These are phyloP conservation scores for Aspergillus thermomutatus DNA, from an alignment of 2,329 filamentous ascomycete genomes.

Conservation along the genomic window DNA sequence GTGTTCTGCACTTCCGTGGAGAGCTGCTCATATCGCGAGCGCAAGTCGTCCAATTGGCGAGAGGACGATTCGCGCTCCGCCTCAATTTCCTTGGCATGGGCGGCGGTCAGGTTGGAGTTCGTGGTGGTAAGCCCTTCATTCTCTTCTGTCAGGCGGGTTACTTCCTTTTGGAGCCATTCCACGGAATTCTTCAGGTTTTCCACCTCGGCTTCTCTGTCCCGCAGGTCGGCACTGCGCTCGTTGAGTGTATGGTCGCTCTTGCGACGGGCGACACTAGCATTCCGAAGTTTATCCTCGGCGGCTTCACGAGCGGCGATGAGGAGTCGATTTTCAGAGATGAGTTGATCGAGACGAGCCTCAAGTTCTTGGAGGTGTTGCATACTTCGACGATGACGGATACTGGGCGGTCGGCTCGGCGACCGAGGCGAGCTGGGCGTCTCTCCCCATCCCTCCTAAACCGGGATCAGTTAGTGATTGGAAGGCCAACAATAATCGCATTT, in stretches of 20 bases:
- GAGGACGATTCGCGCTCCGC: conserved; percentile 60
- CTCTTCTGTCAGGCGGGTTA: conserved; percentile 73
- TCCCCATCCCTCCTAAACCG: conserved; percentile 80
- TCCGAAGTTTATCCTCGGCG: conserved; percentile 63
- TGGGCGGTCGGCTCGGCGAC: conserved; percentile 90
- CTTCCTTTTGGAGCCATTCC: conserved; percentile 76
- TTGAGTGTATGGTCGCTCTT: conserved; percentile 57
- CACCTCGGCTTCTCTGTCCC: conserved; percentile 84
- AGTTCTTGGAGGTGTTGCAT: conserved; percentile 91
- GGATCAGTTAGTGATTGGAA: conserved; percentile 25
- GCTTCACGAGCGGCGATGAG: conserved; percentile 69
- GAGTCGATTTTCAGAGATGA: conserved; percentile 78
- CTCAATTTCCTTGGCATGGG: conserved; percentile 69
- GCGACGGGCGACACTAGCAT: conserved; percentile 52
- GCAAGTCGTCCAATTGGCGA: conserved; percentile 67
- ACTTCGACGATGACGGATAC: conserved; percentile 94
- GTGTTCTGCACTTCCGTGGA: conserved; percentile 62
- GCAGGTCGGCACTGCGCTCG: conserved; percentile 66
- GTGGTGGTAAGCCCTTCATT: conserved; percentile 76
- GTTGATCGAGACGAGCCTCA: conserved; percentile 77
- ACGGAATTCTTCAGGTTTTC: conserved; percentile 75
- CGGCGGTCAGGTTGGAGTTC: conserved; percentile 70
- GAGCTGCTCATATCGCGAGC: conserved; percentile 60
- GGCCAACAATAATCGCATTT: conserved; percentile 19
- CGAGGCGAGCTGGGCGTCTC: conserved; percentile 80